Conservation (phyloP, 352 stramenopile genomes). For the Phytophthora pisi region DNA sequence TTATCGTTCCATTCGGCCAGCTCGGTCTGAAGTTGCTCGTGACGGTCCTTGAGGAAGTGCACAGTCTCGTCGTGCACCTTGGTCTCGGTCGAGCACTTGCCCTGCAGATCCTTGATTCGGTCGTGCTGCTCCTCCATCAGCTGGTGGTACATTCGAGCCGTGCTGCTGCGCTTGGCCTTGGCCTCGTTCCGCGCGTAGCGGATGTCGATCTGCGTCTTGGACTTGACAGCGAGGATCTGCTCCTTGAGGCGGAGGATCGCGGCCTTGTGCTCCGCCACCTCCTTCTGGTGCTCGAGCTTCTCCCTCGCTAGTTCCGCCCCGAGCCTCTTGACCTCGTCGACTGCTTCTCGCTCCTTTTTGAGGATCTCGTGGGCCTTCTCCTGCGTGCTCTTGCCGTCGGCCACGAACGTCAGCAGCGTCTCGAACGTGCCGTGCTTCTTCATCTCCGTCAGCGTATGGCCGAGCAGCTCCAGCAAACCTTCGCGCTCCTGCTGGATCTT, state of each 20-base stretch:
- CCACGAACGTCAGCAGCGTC: constrained; percentile 75
- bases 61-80: constrained; percentile 81
- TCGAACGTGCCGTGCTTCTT: constrained; percentile 81
- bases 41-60: constrained; percentile 80
- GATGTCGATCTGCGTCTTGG: constrained; percentile 85
- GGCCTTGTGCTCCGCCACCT: constrained; percentile 69
- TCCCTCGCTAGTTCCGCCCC: constrained; percentile 79
- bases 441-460: constrained; percentile 66
- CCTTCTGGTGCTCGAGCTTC: constrained; percentile 79
- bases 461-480: constrained; percentile 77
- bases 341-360: constrained; percentile 84
- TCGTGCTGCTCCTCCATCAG: constrained; percentile 79
- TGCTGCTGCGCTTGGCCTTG: constrained; percentile 86
- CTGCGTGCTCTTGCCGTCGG: constrained; percentile 75
- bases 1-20: constrained; percentile 77
- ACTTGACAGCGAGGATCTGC: constrained; percentile 83
- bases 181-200: constrained; percentile 82
- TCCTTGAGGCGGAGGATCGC: constrained; percentile 86
- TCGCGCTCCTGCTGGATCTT: constrained; percentile 93
- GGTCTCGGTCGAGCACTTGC: constrained; percentile 64
- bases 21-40: constrained; percentile 69
- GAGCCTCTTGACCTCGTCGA: constrained; percentile 88
- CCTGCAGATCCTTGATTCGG: constrained; percentile 69
- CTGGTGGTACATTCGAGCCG: constrained; percentile 77
- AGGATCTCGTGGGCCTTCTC: constrained; percentile 84